Conservation (phyloP, 495 filamentous ascomycete genomes). For the Penicillium flavigenum region DNA sequence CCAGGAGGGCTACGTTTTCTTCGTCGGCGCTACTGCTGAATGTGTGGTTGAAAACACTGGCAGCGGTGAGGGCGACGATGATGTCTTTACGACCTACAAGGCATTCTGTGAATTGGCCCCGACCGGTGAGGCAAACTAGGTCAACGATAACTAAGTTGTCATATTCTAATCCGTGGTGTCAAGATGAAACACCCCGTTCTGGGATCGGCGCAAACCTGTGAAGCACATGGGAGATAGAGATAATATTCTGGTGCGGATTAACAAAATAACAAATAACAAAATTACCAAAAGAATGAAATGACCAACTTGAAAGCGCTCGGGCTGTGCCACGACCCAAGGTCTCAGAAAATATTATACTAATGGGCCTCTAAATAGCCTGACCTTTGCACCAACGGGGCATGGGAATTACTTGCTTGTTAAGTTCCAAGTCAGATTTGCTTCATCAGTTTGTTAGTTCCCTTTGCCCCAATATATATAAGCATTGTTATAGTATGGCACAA, state of each 20-base stretch:
- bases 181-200: slow-evolving; percentile 19
- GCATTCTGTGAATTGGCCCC: slow-evolving; percentile 86
- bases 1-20: slow-evolving; percentile 81
- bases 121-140: slow-evolving; percentile 46
- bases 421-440: background rate
- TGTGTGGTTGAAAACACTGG: slow-evolving; percentile 69
- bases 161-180: slow-evolving; percentile 22
- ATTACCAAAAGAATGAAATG: background rate
- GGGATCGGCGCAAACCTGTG: slow-evolving; percentile 25
- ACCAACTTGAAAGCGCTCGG: background rate
- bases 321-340: background rate
- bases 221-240: background rate
- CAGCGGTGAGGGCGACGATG: slow-evolving; percentile 44
- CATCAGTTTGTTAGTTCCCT: background rate
- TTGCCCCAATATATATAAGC: background rate
- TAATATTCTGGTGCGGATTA: background rate
- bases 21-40: slow-evolving; percentile 89
- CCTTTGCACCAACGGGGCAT: background rate
- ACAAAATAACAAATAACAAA: background rate
- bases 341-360: background rate
- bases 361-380: background rate
- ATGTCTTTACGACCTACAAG: slow-evolving; percentile 83
- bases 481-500: background rate
- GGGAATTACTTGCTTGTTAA: background rate
- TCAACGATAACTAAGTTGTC: slow-evolving; percentile 36